Evolutionary conservation across 2,329 filamentous ascomycete genomes (phyloP), one percentile per base, ranked within the genome.

Genomic region (Elsinoe necatrix): DNA sequence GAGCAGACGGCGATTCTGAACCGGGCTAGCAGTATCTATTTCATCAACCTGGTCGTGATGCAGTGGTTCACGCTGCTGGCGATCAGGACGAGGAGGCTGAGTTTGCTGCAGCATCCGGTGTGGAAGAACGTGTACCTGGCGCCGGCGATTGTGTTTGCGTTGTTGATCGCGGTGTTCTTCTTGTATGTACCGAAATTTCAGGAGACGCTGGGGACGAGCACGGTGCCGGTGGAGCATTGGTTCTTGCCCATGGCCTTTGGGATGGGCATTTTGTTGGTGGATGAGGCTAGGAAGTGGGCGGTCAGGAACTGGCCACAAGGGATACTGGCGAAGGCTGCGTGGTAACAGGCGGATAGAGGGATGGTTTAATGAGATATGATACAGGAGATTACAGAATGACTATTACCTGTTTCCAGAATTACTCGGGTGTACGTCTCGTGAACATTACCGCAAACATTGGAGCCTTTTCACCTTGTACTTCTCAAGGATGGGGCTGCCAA

Each of bases 11-110:
- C 73, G 25, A 76, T 80, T 60, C 71, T 86, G 21, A 85, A 84
- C 60, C 76, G 80, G 59, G 85, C 85, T 0, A 85, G 80, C 35
- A 86, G 83, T 14, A 84, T 92, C 59, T 91, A 91, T 69, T 91
- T 91, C 63, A 80, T 90, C 62, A 91, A 84, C 58, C 73, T 92
- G 20, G 87, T 92, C 1, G 83, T 91, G 50, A 89, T 91, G 85
- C 85, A 88, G 75, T 84, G 83, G 76, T 89, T 89, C 75, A 88
- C 86, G 66, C 74, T 90, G 3, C 78, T 90, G 65, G 82, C 83
- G 1, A 77, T 87, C 4, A 77, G 86, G 14, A 91, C 76, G 61
- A 62, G 73, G 66, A 65, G 79, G 66, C 58, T 82, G 64, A 73
- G 80, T 56, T 80, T 91, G 61, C 83, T 91, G 68, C 83, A 88